Evolutionary conservation across 192 early-diverging fungal species (phyloP), one percentile per base, ranked within the genome.

Genomic region (Podila epicladia): DNA sequence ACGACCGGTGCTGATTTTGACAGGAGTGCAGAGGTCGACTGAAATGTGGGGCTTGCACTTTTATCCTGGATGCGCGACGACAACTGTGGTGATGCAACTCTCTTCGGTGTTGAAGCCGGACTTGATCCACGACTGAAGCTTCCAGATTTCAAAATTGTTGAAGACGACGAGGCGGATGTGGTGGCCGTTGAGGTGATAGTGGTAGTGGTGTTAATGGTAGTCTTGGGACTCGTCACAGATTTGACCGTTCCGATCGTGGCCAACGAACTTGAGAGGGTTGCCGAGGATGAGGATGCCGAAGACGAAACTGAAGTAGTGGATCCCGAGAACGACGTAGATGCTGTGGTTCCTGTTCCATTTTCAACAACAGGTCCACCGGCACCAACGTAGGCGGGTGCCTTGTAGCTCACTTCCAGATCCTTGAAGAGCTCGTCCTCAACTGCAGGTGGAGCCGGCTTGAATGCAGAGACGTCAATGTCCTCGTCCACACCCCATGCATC

Each of bases 351-450:
- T 20, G 24, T 5, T 33, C n/a, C 37, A 49, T 65, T 19, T 7
- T 3, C 62, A 53, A n/a, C 62, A 35, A 24, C 48, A 11, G 49
- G 6, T 5, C 26, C 38, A 2, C 60, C 24, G 8, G 37, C 24
- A 1, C 71, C 71, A 33, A 80, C 77, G 69, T 80, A 73, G 7
- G 65, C 62, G 11, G 77, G 77, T 22, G 64, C 65, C 53, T 59
- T 79, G 61, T 80, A 80, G 2, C 66, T 33, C 22, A 80, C 77
- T 29, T 73, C 77, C 62, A 80, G 53, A 65, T 80, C 77, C 61
- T 73, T 80, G 53, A 80, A 80, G 13, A 80, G 71, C 11, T 80
- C 77, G 24, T 80, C 74, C 22, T 76, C 77, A 22, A 33, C 75
- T 31, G 24, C 37, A 29, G 48, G 28, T 4, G 45, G 31, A 45